A percentile compares a stretch with the other conserved stretches of the same genome.
Conservation (phyloP, 768 basidiomycete genomes). For the Lactarius quietus region DNA sequence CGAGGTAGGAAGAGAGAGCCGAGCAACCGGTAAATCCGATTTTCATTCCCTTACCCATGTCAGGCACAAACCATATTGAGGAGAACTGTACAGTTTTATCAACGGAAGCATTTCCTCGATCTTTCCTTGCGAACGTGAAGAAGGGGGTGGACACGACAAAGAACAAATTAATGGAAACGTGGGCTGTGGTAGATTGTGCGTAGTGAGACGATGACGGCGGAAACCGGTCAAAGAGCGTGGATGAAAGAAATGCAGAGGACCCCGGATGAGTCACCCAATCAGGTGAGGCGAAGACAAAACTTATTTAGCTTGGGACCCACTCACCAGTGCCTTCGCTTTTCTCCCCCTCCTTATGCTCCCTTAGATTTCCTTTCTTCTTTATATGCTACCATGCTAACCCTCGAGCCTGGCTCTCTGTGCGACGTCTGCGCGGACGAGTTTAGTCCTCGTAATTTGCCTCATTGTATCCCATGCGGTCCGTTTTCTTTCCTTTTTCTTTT, state of each 20-base stretch:
- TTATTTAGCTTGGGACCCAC: constrained; percentile 19
- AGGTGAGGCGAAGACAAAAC: constrained; percentile 9
- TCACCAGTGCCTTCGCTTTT: constrained; percentile 11
- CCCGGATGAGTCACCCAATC: constrained; percentile 21
- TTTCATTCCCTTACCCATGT: constrained; percentile 17
- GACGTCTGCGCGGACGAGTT: constrained; percentile 90
- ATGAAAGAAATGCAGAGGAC: constrained; percentile 20
- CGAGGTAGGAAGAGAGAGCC: constrained; percentile 8
- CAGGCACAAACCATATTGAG: constrained; percentile 18
- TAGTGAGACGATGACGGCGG: background rate
- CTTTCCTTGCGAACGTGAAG: background rate
- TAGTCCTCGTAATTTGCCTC: constrained; percentile 66
- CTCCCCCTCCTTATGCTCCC: constrained; percentile 18
- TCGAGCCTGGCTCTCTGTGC: constrained; percentile 78
- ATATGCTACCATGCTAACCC: constrained; percentile 62
- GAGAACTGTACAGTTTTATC: constrained; percentile 20
- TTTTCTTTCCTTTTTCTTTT: constrained; percentile 31
- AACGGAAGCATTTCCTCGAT: background rate
- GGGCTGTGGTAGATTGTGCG: background rate
- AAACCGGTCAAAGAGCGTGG: constrained; percentile 7
- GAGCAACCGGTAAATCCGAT: constrained; percentile 1
- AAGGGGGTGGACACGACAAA: background rate
- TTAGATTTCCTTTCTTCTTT: constrained; percentile 24
- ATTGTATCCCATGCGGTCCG: constrained; percentile 80
- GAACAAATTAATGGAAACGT: background rate